Percentiles rank a stretch among this genome's conserved stretches.
Conservation (phyloP, 2,329 filamentous ascomycete genomes). For the Arthrinium phaeospermum region DNA sequence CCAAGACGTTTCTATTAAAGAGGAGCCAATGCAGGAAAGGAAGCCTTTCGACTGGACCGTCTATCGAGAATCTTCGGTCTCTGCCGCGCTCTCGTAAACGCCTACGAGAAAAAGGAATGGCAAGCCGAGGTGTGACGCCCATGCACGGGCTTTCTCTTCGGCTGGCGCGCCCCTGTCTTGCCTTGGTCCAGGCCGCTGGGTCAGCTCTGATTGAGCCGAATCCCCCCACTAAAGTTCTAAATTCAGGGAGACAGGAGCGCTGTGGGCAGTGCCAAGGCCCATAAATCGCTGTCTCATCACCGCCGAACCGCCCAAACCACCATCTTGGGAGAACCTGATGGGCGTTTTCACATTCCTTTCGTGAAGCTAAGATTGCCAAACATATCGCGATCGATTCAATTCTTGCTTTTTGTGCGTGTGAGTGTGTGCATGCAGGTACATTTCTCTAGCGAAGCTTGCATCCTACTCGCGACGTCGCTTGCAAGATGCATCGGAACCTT, state of each 20-base stretch:
- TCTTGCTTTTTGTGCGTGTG: not conserved
- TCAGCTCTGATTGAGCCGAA: not conserved
- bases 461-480: not conserved
- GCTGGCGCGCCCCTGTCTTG: not conserved
- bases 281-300: constrained; percentile 7
- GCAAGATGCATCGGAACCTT: not conserved
- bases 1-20: not conserved
- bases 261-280: not conserved
- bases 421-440: not conserved
- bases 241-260: constrained; percentile 9
- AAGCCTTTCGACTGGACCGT: not conserved
- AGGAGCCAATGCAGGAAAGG: not conserved
- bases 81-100: not conserved
- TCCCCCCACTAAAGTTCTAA: not conserved
- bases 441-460: not conserved
- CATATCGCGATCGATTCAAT: not conserved
- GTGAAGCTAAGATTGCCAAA: not conserved
- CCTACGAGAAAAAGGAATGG: not conserved
- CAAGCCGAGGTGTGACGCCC: not conserved
- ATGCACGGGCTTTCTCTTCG: not conserved
- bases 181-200: not conserved
- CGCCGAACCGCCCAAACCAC: not conserved
- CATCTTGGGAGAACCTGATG: not conserved
- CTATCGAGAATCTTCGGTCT: not conserved
- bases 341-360: not conserved